phyloP scores from a whole-genome alignment of 1,284 basidiomycete genomes.

The Stereum hirsutum region DNA sequence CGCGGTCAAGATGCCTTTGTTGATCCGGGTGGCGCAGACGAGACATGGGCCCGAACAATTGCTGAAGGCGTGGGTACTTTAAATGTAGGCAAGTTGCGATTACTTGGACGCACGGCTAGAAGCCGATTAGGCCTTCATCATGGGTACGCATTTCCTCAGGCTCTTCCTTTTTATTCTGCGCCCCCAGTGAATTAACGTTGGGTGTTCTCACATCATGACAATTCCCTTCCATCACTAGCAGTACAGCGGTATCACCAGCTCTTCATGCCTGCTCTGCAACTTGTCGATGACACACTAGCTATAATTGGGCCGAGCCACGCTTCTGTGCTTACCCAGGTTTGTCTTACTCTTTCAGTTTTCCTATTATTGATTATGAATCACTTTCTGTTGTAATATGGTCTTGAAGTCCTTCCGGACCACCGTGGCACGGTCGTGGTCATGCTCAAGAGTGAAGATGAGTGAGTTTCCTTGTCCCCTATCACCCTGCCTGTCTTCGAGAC shows the following conservation, averaged over 20 bases:
- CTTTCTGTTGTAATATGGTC: slow-evolving; percentile 52
- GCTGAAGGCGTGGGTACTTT: slow-evolving; percentile 72
- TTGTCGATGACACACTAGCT: slow-evolving; percentile 63
- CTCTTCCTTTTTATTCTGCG: slow-evolving; percentile 8
- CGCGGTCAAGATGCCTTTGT: slow-evolving; percentile 87
- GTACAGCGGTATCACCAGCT: slow-evolving; percentile 86
- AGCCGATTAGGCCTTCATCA: slow-evolving; percentile 70
- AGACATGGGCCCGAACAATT: slow-evolving; percentile 80
- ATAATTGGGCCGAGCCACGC: slow-evolving; percentile 59
- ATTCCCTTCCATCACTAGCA: slow-evolving; percentile 83
- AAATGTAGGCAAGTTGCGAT: slow-evolving; percentile 76
- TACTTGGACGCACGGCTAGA: slow-evolving; percentile 81
- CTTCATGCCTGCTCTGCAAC: slow-evolving; percentile 77
- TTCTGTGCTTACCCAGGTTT: slow-evolving; percentile 59
- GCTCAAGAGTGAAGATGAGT: slow-evolving; percentile 62
- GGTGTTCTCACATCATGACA: slow-evolving; percentile 55
- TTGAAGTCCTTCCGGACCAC: slow-evolving; percentile 73
- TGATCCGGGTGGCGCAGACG: slow-evolving; percentile 78
- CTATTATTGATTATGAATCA: background rate
- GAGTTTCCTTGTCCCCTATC: slow-evolving; percentile 57
- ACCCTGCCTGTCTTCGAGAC: too few species aligned
- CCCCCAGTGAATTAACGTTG: background rate
- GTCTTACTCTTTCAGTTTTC: background rate
- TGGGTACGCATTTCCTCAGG: too few species aligned
- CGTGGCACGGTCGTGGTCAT: slow-evolving; percentile 74